These are phyloP conservation scores for Colletotrichum zoysiae DNA, from an alignment of 2,329 filamentous ascomycete genomes.

Conservation along the genomic window DNA sequence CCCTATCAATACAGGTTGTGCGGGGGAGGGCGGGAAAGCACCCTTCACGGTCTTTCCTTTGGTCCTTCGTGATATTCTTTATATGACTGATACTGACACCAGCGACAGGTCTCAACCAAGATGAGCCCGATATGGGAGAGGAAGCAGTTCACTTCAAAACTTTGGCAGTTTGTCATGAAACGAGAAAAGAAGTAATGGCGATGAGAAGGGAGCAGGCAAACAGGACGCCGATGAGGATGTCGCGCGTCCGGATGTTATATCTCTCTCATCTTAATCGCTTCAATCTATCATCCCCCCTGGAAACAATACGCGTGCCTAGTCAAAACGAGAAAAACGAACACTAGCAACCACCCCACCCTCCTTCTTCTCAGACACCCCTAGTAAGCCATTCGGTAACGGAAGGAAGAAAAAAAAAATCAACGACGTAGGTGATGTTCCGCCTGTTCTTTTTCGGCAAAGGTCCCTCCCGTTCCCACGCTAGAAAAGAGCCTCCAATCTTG, in stretches of 20 bases:
- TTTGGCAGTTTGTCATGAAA: background rate
- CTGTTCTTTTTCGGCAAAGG: background rate
- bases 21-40: no score
- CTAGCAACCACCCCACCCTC: background rate
- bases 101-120: background rate
- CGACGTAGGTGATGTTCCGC: slow-evolving; percentile 3
- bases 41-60: background rate
- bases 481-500: slow-evolving; percentile 40
- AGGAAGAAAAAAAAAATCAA: background rate
- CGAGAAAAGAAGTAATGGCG: background rate
- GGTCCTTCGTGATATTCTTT: background rate
- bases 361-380: background rate
- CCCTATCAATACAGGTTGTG: background rate
- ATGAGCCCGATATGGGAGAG: background rate
- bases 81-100: background rate
- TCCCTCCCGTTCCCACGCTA: background rate
- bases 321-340: background rate
- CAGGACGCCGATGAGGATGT: background rate
- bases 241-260: background rate
- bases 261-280: no score
- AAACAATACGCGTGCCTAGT: background rate
- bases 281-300: background rate
- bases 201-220: background rate
- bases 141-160: background rate
- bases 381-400: background rate